Evolutionary conservation across 1,284 basidiomycete species (phyloP).

Genomic region (Fomitopsis palustris): DNA sequence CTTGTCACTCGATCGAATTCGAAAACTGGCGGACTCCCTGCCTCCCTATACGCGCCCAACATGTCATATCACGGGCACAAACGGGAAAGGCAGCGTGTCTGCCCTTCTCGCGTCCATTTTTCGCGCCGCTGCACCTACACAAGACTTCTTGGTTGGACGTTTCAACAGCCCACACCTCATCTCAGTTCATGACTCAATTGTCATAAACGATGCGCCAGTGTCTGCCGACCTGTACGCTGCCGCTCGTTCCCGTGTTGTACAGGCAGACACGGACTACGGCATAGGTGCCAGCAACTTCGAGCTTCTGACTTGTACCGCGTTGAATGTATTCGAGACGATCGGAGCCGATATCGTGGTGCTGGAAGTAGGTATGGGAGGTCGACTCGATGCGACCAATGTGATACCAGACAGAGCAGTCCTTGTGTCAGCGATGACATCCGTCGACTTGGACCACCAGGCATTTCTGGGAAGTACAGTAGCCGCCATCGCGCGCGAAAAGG

Average conservation of each 20-base stretch:
- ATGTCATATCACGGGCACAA: conserved; percentile 93
- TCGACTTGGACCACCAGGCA: conserved; percentile 91
- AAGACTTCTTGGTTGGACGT: conserved; percentile 66
- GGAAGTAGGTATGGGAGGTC: conserved; percentile 95
- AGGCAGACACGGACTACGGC: conserved; percentile 40
- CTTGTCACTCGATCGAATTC: conserved; percentile 74
- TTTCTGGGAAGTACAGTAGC: conserved; percentile 80
- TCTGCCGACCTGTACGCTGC: conserved; percentile 45
- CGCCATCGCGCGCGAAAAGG: conserved; percentile 83
- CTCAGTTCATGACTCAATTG: conserved; percentile 75
- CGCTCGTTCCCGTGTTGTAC: conserved; percentile 50
- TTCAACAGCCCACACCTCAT: conserved; percentile 95
- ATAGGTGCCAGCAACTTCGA: conserved; percentile 78
- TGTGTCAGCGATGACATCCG: conserved; percentile 78
- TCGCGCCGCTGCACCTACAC: conserved; percentile 44
- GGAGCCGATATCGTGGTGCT: conserved; percentile 80
- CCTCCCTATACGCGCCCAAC: conserved; percentile 77
- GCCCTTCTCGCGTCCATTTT: conserved; percentile 82
- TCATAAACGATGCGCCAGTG: conserved; percentile 61
- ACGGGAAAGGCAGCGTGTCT: conserved; percentile 95
- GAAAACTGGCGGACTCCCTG: conserved; percentile 53
- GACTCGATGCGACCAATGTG: conserved; percentile 91
- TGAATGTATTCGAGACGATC: conserved; percentile 65
- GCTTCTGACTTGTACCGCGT: conserved; percentile 77
- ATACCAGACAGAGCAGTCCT: conserved; percentile 69